Evolutionary conservation across 2,329 filamentous ascomycete species (phyloP).

Genomic region (Colletotrichum neosansevieriae): DNA sequence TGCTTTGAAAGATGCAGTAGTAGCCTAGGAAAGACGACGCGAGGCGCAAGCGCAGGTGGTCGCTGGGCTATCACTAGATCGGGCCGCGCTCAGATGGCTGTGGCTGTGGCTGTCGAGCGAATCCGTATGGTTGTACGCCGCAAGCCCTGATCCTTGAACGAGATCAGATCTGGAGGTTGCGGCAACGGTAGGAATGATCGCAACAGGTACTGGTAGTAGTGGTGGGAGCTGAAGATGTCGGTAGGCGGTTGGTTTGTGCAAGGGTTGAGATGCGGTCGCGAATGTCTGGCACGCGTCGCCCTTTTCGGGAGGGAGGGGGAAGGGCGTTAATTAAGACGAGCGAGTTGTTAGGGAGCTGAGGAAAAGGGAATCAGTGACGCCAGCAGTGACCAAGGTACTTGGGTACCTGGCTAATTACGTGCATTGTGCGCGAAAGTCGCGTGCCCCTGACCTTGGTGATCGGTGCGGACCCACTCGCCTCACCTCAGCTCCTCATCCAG

Average conservation of each 20-base stretch:
- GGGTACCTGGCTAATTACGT: constrained; percentile 16
- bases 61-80: not conserved
- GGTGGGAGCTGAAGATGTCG: constrained; percentile 29
- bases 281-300: constrained; percentile 38
- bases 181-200: not conserved
- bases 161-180: not conserved
- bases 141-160: not conserved
- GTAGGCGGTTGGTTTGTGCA: constrained; percentile 26
- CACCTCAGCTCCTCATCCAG: not conserved
- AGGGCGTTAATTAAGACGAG: constrained; percentile 34
- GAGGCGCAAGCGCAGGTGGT: constrained; percentile 3
- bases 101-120: not conserved
- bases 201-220: not conserved
- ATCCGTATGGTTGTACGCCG: not conserved
- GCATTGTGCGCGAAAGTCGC: constrained; percentile 22
- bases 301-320: constrained; percentile 28
- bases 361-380: not conserved
- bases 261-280: constrained; percentile 37
- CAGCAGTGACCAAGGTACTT: not conserved
- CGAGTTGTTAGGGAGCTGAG: not conserved
- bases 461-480: not conserved
- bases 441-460: not conserved
- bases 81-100: constrained; percentile 1
- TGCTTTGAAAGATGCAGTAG: not conserved
- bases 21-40: constrained; percentile 5